Percentiles rank a stretch among this genome's conserved stretches.
Conservation (phyloP, 176 grass and related monocot genomes). For the Oryza brachyantha region DNA sequence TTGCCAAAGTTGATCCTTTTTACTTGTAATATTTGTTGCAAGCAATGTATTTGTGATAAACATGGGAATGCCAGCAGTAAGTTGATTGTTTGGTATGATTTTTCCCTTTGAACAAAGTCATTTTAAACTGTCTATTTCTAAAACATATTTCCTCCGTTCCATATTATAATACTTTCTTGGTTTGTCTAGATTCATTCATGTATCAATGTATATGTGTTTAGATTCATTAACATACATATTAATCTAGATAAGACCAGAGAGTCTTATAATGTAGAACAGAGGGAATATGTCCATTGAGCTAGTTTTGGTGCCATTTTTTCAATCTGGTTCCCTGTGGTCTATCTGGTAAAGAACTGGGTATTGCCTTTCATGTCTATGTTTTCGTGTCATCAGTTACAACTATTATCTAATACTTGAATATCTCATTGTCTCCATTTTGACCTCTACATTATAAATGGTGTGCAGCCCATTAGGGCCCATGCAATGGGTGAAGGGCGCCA, state of each 20-base stretch:
- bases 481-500: not conserved
- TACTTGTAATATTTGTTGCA: not conserved
- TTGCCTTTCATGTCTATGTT: slow-evolving; percentile 8
- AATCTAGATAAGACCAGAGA: too few relatives aligned
- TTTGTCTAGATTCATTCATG: too few relatives aligned
- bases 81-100: not conserved
- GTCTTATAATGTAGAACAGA: too few relatives aligned
- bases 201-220: too few relatives aligned
- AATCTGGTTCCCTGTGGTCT: not conserved
- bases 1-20: not conserved
- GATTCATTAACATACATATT: too few relatives aligned
- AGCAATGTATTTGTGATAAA: not conserved
- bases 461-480: not conserved
- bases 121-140: slow-evolving; percentile 9
- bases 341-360: not conserved
- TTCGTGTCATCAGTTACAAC: not conserved
- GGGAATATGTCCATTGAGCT: not conserved
- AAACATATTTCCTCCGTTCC: slow-evolving; percentile 3
- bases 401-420: not conserved
- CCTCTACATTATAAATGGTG: not conserved
- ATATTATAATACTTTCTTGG: too few relatives aligned
- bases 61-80: not conserved
- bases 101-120: not conserved
- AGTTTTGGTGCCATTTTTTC: not conserved
- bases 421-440: not conserved